Conservation (phyloP, 2,329 filamentous ascomycete species). For the Botryotinia narcissicola region DNA sequence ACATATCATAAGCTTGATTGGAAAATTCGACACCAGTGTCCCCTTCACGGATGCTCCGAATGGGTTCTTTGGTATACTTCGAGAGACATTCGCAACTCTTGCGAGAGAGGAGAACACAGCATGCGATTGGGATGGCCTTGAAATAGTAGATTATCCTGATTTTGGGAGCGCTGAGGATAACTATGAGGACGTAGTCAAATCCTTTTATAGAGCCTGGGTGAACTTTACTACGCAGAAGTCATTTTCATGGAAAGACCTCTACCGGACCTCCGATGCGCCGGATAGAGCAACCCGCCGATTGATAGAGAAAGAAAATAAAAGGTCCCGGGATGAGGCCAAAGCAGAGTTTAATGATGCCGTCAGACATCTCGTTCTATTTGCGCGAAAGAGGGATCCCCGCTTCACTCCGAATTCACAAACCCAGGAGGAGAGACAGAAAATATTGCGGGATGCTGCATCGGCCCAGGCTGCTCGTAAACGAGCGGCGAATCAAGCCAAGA, state of each 20-base stretch:
- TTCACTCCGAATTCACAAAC: constrained; percentile 75
- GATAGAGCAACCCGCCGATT: constrained; percentile 77
- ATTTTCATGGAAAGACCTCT: constrained; percentile 87
- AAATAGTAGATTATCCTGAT: constrained; percentile 67
- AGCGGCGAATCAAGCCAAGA: constrained; percentile 74
- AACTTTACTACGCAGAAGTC: constrained; percentile 80
- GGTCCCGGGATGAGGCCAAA: constrained; percentile 74
- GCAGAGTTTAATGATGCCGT: constrained; percentile 93
- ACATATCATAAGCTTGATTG: constrained; percentile 74
- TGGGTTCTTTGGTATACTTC: constrained; percentile 82
- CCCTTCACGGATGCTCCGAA: constrained; percentile 76
- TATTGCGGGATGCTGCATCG: constrained; percentile 72
- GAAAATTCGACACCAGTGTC: constrained; percentile 74
- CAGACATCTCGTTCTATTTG: constrained; percentile 79
- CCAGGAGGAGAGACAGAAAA: constrained; percentile 76
- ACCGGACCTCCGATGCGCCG: constrained; percentile 79
- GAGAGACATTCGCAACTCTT: constrained; percentile 75
- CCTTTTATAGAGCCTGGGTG: constrained; percentile 80
- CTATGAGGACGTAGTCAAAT: constrained; percentile 73
- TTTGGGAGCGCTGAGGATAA: constrained; percentile 76
- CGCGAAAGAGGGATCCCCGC: constrained; percentile 85
- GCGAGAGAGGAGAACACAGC: constrained; percentile 77
- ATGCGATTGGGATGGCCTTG: constrained; percentile 63
- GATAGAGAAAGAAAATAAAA: constrained; percentile 96
- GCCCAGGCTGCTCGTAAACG: constrained; percentile 82